phyloP scores from a whole-genome alignment of 2,329 filamentous ascomycete genomes.

The Fusarium pseudocircinatum region DNA sequence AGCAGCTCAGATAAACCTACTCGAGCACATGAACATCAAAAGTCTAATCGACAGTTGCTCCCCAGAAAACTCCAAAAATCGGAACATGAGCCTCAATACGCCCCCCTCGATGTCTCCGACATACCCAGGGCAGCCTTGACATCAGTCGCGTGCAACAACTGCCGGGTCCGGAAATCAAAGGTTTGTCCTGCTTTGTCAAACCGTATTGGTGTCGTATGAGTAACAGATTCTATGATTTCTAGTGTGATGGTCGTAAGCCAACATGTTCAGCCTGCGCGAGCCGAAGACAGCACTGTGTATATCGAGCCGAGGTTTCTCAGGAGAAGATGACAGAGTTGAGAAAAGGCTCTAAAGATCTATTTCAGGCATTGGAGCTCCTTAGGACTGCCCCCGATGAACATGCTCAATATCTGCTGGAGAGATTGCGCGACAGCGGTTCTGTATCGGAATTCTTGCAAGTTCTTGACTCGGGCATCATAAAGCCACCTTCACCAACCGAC shows the following conservation, averaged over 20 bases:
- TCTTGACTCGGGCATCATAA: neutral
- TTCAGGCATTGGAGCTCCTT: constrained; percentile 9
- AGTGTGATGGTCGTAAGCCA: constrained; percentile 24
- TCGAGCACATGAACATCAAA: constrained; percentile 14
- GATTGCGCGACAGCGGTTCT: neutral
- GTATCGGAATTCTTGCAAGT: constrained; percentile 9
- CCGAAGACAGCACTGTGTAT: constrained; percentile 12
- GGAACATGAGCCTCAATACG: neutral
- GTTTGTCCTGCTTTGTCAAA: neutral
- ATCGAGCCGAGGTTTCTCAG: constrained; percentile 16
- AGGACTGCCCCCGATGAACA: neutral
- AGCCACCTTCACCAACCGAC: neutral
- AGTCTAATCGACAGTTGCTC: constrained; percentile 12
- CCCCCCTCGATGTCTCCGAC: neutral
- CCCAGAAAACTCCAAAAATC: neutral
- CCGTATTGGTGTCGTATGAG: neutral
- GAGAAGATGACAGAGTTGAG: constrained; percentile 14
- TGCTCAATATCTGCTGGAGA: neutral
- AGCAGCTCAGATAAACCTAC: neutral
- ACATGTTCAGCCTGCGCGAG: constrained; percentile 18
- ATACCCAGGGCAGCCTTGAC: constrained; percentile 6
- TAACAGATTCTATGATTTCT: neutral
- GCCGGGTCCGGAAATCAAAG: constrained; percentile 18
- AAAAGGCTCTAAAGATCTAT: neutral
- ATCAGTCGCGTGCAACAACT: constrained; percentile 24